Percentiles rank a stretch among this genome's conserved stretches.
Evolutionary conservation across 768 basidiomycete species (phyloP).

Genomic region (Neoboletus magnificus): DNA sequence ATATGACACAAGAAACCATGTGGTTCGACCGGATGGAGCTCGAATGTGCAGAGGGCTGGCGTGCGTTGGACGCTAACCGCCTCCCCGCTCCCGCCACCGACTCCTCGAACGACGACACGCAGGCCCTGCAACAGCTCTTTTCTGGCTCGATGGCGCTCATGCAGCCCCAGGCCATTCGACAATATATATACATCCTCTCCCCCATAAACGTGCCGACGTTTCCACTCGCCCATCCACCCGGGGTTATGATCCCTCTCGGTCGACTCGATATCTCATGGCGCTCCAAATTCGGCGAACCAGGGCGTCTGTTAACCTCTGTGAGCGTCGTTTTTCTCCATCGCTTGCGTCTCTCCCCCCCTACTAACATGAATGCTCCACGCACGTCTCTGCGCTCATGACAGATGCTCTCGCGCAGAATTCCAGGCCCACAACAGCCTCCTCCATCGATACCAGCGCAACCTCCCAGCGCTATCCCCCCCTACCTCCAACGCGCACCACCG

Average conservation of each 20-base stretch:
- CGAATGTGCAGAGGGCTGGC: constrained; percentile 69
- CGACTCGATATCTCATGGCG: constrained; percentile 86
- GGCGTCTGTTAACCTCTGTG: constrained; percentile 80
- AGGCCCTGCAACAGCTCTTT: constrained; percentile 42
- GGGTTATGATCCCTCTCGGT: constrained; percentile 76
- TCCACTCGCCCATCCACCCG: constrained; percentile 56
- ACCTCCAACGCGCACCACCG: constrained; percentile 60
- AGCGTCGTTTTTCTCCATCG: constrained; percentile 11
- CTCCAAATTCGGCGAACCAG: constrained; percentile 81
- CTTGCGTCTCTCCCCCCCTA: not conserved
- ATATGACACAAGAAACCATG: constrained; percentile 72
- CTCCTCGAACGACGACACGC: not conserved
- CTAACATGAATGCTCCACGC: not conserved
- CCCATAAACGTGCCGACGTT: constrained; percentile 45
- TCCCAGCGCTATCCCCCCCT: constrained; percentile 69
- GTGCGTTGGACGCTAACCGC: constrained; percentile 52
- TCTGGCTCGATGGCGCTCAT: constrained; percentile 65
- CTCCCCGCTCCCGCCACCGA: constrained; percentile 10
- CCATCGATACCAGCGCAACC: constrained; percentile 38
- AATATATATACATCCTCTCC: constrained; percentile 81
- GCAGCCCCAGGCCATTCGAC: constrained; percentile 80
- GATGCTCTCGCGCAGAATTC: constrained; percentile 81
- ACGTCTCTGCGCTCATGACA: constrained; percentile 13
- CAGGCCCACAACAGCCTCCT: constrained; percentile 40
- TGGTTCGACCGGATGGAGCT: constrained; percentile 81